Evolutionary conservation across 1,284 basidiomycete species (phyloP), one percentile per base, ranked within the genome.

Genomic region (Apiotrichum veenhuisii): DNA sequence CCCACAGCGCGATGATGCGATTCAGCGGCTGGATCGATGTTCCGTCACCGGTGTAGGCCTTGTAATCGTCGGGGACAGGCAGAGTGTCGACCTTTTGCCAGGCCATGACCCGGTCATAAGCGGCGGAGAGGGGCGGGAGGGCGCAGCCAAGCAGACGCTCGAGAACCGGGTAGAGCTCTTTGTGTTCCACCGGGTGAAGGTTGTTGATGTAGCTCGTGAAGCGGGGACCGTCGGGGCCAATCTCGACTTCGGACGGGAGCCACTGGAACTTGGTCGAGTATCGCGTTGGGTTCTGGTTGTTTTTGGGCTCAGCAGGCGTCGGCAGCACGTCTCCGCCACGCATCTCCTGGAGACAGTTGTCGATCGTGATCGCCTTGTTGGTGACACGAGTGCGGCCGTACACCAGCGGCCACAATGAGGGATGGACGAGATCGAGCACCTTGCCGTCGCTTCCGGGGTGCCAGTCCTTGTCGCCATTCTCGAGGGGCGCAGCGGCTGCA

Each of bases 201-300:
- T 57, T 57, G 47, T 57, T 57, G 55, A 57, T 57, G 51, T 57
- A 57, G 55, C 55, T 57, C 22, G 40, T 18, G 15, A 42, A 27
- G 15, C 17, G 20, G 3, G 40, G 11, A 17, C 45, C 40, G 26
- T 40, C 14, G 30, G 23, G 30, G 2, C 47, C 11, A 18, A 34
- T 22, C 14, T 40, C 20, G 5, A 53, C 51, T 12, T 57, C 55
- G 40, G 40, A 27, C 7, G 55, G 55, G 10, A 57, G 51, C 55
- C 55, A 57, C 50, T 57, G 55, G 22, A 57, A 52, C 34, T 41
- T 11, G 26, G 17, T 10, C 26, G 37, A 27, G 23, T 36, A 15
- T 12, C 30, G 5, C 30, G 30, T 30, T 12, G 5, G 7, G 30
- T 12, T 12, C 7, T 12, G 12, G 30, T 30, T 37, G 48, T 8